phyloP scores from a whole-genome alignment of 2,329 filamentous ascomycete species.

The Fusarium denticulatum region DNA sequence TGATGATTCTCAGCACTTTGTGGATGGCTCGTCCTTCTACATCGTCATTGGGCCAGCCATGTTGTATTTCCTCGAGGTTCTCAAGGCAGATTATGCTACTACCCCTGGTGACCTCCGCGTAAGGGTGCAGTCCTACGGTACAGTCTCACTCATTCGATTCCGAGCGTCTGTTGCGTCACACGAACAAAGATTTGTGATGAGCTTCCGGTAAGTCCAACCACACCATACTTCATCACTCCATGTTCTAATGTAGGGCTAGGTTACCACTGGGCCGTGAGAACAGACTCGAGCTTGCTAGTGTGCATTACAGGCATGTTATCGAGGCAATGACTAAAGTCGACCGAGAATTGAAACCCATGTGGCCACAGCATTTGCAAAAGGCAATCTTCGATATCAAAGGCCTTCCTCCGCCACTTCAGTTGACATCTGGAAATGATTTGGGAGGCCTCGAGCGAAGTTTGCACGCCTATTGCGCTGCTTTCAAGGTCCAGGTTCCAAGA shows the following conservation, averaged over 20 bases:
- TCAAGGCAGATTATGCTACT: constrained; percentile 55
- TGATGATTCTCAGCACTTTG: constrained; percentile 57
- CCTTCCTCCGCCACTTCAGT: constrained; percentile 61
- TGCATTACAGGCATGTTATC: constrained; percentile 64
- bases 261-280: constrained; percentile 55
- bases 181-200: constrained; percentile 66
- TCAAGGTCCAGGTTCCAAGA: constrained; percentile 58
- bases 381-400: constrained; percentile 63
- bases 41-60: constrained; percentile 64
- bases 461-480: constrained; percentile 65
- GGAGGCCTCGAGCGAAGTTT: constrained; percentile 65
- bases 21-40: constrained; percentile 64
- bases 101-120: constrained; percentile 59
- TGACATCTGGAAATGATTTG: constrained; percentile 65
- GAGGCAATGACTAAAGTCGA: constrained; percentile 64
- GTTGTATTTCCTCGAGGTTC: constrained; percentile 62
- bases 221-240: not conserved
- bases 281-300: constrained; percentile 63
- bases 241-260: constrained; percentile 42
- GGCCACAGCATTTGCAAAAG: constrained; percentile 66
- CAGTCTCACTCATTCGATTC: constrained; percentile 63
- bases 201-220: constrained; percentile 59
- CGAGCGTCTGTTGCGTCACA: constrained; percentile 60
- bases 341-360: constrained; percentile 65
- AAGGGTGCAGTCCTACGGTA: constrained; percentile 60